Percentiles rank a stretch among this genome's conserved stretches.
Conservation (phyloP, 345 rosid genomes). For the Salix koriyanagi region DNA sequence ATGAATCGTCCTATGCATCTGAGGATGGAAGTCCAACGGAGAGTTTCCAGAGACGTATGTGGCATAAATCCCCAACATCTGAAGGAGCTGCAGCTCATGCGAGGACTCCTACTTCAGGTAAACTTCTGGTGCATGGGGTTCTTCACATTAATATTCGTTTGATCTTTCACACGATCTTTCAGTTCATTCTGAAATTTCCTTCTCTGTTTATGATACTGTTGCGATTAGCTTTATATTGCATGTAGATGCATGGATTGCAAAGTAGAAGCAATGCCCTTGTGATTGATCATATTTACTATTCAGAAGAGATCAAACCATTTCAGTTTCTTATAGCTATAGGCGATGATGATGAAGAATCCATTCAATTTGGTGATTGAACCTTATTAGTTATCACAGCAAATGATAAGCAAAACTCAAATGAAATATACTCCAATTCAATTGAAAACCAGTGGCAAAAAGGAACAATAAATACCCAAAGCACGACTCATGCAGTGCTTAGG, state of each 20-base stretch:
- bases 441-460: neutral
- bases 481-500: neutral
- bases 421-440: neutral
- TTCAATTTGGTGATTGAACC: neutral
- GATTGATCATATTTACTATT: no score
- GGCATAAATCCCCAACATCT: slow-evolving; percentile 72
- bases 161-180: neutral
- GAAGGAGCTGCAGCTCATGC: slow-evolving; percentile 33
- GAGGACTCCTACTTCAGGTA: slow-evolving; percentile 73
- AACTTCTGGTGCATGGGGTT: slow-evolving; percentile 1
- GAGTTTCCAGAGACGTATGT: slow-evolving; percentile 41
- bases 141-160: neutral
- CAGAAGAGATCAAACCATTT: neutral
- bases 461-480: neutral
- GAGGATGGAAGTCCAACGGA: slow-evolving; percentile 66
- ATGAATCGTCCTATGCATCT: slow-evolving; percentile 53
- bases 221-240: neutral
- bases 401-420: neutral
- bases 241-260: neutral
- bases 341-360: no score
- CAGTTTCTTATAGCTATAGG: neutral
- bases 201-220: neutral
- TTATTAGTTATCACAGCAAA: neutral
- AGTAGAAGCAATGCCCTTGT: neutral
- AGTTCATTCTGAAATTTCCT: neutral